Percentiles rank a stretch among this genome's conserved stretches.
phyloP scores from a whole-genome alignment of 805 yeast genomes.

The Lipomyces spencermartinsiae region DNA sequence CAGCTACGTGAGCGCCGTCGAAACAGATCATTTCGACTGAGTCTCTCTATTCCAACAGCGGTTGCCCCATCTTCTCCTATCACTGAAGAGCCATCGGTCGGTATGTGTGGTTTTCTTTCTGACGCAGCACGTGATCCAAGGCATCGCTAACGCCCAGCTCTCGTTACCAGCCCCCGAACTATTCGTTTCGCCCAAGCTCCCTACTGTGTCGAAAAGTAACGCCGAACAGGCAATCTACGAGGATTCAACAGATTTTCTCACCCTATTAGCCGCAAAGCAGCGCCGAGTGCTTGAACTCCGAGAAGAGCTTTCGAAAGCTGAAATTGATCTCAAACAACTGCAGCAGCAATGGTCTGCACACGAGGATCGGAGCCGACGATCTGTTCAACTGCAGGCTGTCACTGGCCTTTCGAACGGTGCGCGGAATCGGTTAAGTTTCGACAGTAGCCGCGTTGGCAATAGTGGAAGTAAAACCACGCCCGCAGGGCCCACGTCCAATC shows the following conservation, averaged over 20 bases:
- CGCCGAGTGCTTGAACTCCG: slow-evolving; percentile 48
- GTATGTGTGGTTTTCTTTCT: slow-evolving; percentile 11
- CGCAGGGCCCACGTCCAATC: neutral
- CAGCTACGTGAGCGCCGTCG: slow-evolving; percentile 29
- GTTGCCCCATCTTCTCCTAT: slow-evolving; percentile 28
- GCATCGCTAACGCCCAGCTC: neutral
- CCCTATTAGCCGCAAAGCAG: slow-evolving; percentile 50
- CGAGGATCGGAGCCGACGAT: slow-evolving; percentile 30
- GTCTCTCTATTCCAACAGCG: slow-evolving; percentile 28
- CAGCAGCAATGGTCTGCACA: slow-evolving; percentile 31
- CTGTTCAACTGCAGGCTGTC: slow-evolving; percentile 21
- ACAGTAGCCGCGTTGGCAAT: neutral
- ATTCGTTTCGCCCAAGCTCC: slow-evolving; percentile 33
- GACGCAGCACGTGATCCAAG: neutral
- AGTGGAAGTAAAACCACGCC: neutral
- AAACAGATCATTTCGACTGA: slow-evolving; percentile 22
- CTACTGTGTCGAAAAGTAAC: slow-evolving; percentile 15
- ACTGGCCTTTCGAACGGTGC: slow-evolving; percentile 6
- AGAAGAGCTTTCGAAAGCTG: slow-evolving; percentile 48
- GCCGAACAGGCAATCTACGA: slow-evolving; percentile 19
- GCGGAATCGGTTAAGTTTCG: slow-evolving; percentile 7
- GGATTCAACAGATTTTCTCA: slow-evolving; percentile 37
- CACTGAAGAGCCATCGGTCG: slow-evolving; percentile 28
- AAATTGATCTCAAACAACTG: slow-evolving; percentile 44
- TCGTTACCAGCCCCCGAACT: slow-evolving; percentile 24